Conservation (phyloP, 106 monocot genomes). For the Dendrobium chrysotoxum region DNA sequence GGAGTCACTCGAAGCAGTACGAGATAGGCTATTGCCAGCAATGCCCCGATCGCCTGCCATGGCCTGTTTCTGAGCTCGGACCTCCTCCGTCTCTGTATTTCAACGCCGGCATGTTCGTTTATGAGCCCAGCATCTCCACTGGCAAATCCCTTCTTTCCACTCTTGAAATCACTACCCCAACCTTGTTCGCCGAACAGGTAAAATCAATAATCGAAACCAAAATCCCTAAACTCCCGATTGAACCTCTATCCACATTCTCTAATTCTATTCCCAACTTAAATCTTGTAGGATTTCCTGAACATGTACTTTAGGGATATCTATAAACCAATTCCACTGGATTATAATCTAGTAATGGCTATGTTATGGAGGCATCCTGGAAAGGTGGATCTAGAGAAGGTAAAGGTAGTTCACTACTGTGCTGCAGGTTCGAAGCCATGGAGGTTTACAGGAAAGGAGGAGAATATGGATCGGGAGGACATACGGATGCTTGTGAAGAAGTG, state of each 20-base stretch:
- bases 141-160: slow-evolving; percentile 9
- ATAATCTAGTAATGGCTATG: slow-evolving; percentile 18
- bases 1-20: slow-evolving; percentile 69
- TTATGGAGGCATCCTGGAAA: slow-evolving; percentile 8
- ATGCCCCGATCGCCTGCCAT: slow-evolving; percentile 15
- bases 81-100: slow-evolving; percentile 21
- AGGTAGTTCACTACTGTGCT: slow-evolving; percentile 33
- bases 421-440: slow-evolving; percentile 81
- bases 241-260: not conserved
- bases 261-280: not conserved
- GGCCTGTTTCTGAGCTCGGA: slow-evolving; percentile 13
- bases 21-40: slow-evolving; percentile 56
- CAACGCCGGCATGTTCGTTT: slow-evolving; percentile 30
- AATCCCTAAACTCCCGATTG: not conserved
- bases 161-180: slow-evolving; percentile 5
- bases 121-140: slow-evolving; percentile 11
- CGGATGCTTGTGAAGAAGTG: slow-evolving; percentile 66
- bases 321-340: slow-evolving; percentile 47
- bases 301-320: slow-evolving; percentile 45
- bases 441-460: slow-evolving; percentile 60
- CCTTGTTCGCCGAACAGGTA: not conserved
- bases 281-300: slow-evolving; percentile 35
- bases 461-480: slow-evolving; percentile 70
- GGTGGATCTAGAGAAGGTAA: slow-evolving; percentile 38
- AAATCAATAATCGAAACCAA: not conserved